Base-by-base conservation (phyloP, 805 yeast genomes). In the Suhomyces sp. region DNA sequence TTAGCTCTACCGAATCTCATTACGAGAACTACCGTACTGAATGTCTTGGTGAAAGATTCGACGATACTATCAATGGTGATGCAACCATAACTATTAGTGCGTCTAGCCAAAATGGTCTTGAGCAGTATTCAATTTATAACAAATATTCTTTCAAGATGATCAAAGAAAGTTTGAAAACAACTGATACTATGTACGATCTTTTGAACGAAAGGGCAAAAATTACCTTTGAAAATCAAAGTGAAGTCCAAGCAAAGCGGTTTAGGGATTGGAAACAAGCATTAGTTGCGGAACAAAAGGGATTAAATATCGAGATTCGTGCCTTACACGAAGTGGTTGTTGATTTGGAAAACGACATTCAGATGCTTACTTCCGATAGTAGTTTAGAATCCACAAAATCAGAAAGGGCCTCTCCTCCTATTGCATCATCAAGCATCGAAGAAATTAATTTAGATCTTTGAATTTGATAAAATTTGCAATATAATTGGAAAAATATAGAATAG, bases 1-100 rank as follows among this genome's bases (percentile, higher is more conserved):
- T 87, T 25, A 54, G 65, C n/a, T 70, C 88, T 6, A 86, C 95
- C 5, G 91, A 88, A 48, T 67, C 69, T n/a, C 77, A 83, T 54
- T 88, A 82, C 60, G 95, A 83, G 47, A 69, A 68, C 21, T 87
- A 77, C 61, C 75, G 96, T 28, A 54, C 65, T 14, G 70, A 69
- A 29, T 74, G 82, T 50, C 65, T 84, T 62, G 67, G 63, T 34
- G 65, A 74, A 8, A 66, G 85, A 38, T 51, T 56, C 48, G 49
- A 53, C 48, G 41, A 53, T n/a, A 30, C 35, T 4, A 18, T 25
- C 25, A 28, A 20, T 17, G 15, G 7, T 2, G 30, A 27, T 5
- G 13, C 16, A 6, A 4, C 32, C 11, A 12, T 29, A 10, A 4
- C 25, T 4, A 17, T 20, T 15, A 29, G 18, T 18, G 16, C 28